These are phyloP conservation scores for Sanguinoderma infundibulare DNA, from an alignment of 1,284 basidiomycete genomes.

Conservation along the genomic window DNA sequence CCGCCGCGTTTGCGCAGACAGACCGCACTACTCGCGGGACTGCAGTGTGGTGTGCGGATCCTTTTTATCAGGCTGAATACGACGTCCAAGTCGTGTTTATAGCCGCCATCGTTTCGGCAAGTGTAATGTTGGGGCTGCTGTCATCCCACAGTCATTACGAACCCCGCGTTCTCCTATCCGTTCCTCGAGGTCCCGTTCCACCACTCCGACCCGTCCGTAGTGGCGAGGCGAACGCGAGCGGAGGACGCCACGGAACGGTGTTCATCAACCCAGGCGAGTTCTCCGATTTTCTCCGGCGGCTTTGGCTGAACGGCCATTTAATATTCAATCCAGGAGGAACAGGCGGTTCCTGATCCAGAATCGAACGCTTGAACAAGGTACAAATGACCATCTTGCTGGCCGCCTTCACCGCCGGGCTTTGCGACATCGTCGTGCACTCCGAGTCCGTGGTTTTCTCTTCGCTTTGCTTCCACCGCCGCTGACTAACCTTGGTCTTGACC, in stretches of 20 bases:
- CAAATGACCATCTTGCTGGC: conserved; percentile 2
- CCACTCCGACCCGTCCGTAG: background rate
- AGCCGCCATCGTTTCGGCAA: no score
- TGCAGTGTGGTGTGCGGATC: no score
- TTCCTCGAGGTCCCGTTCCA: conserved; percentile 1
- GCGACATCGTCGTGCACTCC: background rate
- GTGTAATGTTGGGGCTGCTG: no score
- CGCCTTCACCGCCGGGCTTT: conserved; percentile 8
- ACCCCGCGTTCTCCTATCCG: background rate
- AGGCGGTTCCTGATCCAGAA: conserved; percentile 10
- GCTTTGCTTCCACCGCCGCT: no score
- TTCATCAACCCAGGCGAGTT: no score
- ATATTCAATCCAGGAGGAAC: conserved; percentile 25
- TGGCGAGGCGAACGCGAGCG: background rate
- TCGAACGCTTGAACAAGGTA: background rate
- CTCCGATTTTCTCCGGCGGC: no score
- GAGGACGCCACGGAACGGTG: background rate
- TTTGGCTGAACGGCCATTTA: no score
- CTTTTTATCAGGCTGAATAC: no score
- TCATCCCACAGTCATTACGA: background rate
- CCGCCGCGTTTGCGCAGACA: no score
- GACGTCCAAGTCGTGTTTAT: no score
- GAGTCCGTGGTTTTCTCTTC: background rate
- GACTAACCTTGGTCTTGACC: no score
- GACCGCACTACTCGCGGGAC: no score